phyloP scores from a whole-genome alignment of 768 basidiomycete genomes.

The Suillus clintonianus region DNA sequence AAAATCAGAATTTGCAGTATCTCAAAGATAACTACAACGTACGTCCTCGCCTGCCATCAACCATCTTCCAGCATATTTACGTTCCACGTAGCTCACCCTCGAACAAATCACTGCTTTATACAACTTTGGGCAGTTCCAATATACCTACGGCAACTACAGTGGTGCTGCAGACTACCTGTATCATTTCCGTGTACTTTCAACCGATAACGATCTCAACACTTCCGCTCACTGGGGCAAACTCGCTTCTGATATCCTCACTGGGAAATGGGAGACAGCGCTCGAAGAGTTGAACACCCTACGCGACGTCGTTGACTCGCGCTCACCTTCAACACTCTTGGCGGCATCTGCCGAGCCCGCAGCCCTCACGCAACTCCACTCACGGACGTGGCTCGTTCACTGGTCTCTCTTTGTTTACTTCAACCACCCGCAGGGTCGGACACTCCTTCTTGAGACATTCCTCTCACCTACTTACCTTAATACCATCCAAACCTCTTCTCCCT shows the following conservation, averaged over 20 bases:
- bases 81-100: conserved; percentile 69
- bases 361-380: conserved; percentile 85
- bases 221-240: conserved; percentile 99
- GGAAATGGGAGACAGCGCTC: conserved; percentile 93
- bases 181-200: conserved; percentile 97
- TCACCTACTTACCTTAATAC: conserved; percentile 97
- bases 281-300: conserved; percentile 95
- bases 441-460: conserved; percentile 95
- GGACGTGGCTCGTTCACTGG: conserved; percentile 98
- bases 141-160: conserved; percentile 96
- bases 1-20: conserved; percentile 93
- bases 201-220: conserved; percentile 88
- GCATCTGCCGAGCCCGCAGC: conserved; percentile 62
- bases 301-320: conserved; percentile 84
- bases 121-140: conserved; percentile 98
- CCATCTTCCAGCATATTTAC: conserved; percentile 4
- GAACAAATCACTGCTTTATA: conserved; percentile 96
- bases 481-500: conserved; percentile 93
- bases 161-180: conserved; percentile 97
- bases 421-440: conserved; percentile 86
- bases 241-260: conserved; percentile 92
- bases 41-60: conserved; percentile 28
- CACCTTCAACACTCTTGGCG: conserved; percentile 50
- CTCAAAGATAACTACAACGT: conserved; percentile 92
- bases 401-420: conserved; percentile 98